Evolutionary conservation across 2,329 filamentous ascomycete species (phyloP).

Genomic region (Zelopaecilomyces penicillatus): DNA sequence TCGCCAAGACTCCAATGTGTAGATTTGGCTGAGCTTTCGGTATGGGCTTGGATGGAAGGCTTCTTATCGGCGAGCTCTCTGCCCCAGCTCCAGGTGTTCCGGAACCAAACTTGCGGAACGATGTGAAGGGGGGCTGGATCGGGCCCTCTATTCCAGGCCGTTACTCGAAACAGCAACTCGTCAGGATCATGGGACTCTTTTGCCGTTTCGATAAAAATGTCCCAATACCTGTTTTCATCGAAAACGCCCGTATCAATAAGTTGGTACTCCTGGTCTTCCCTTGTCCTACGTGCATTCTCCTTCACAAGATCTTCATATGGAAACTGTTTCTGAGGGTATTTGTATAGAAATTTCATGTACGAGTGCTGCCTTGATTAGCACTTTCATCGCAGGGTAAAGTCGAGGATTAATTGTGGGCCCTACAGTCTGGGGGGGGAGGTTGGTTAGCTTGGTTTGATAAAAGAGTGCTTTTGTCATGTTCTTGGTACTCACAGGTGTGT

Average conservation of each 20-base stretch:
- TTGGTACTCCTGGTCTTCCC: constrained; percentile 80
- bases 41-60: constrained; percentile 62
- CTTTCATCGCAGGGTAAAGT: neutral
- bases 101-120: constrained; percentile 90
- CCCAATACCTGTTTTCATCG: constrained; percentile 86
- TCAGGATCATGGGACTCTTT: constrained; percentile 91
- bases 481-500: constrained; percentile 57
- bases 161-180: constrained; percentile 86
- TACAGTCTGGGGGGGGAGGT: constrained; percentile 33
- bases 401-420: constrained; percentile 7
- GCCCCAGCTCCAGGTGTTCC: constrained; percentile 96
- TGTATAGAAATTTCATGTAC: constrained; percentile 99
- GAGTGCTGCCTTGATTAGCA: constrained; percentile 57
- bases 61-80: constrained; percentile 67
- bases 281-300: constrained; percentile 71
- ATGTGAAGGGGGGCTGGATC: constrained; percentile 89
- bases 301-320: constrained; percentile 83
- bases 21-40: constrained; percentile 63
- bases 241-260: constrained; percentile 84
- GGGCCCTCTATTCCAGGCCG: constrained; percentile 89
- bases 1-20: constrained; percentile 74
- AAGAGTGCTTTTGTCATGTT: neutral
- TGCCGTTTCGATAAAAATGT: constrained; percentile 92
- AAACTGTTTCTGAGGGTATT: constrained; percentile 86
- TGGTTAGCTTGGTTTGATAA: constrained; percentile 16